Base-by-base conservation (phyloP, 768 basidiomycete genomes). In the Leccinum rimulosum region DNA sequence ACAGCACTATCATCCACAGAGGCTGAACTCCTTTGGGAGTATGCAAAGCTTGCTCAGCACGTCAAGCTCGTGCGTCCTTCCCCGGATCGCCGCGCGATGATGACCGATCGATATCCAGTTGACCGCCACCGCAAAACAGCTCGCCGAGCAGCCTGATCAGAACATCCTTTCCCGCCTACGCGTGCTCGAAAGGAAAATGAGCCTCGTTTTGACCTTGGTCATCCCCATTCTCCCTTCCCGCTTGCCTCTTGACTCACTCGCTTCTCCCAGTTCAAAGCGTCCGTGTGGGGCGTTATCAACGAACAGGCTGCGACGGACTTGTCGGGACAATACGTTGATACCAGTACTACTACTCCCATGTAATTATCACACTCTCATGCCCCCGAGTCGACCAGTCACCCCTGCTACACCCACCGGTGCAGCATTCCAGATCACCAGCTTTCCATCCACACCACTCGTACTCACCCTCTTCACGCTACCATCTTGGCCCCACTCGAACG, bases 391-490 rank as follows among this genome's bases (percentile, higher is more conserved):
- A 27, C 77, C 78, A 38, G 81, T 71, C 67, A 89, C 66, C 1
- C 67, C 67, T 19, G 55, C 61, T 15, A 70, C 75, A 30, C 77
- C 79, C 19, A 88, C 84, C 3, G 81, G 79, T 56, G 78, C 82
- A n/a, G 84, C 85, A 61, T 88, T 81, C 97, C 97, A 99, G 55
- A 99, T 80, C 12, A 95, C 93, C 63, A 99, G 75, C 69, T 86
- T 87, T 3, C 97, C 97, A 75, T 98, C 97, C 35, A 95, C 92
- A 2, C 95, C 97, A 15, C 87, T 88, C 19, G 95, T 97, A 72
- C 91, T 94, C 61, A 99, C 88, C 67, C 83, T 84, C 50, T 75
- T 78, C 5, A 98, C 87, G 2, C 76, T 75, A 0, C 84, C 87
- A 12, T 78, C 80, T 3, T 67, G 63, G 2, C 76, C 78, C 58